A percentile compares a stretch with the other conserved stretches of the same genome.
phyloP scores from a whole-genome alignment of 1,284 basidiomycete genomes.

The Austroboletus novae-zelandiae region DNA sequence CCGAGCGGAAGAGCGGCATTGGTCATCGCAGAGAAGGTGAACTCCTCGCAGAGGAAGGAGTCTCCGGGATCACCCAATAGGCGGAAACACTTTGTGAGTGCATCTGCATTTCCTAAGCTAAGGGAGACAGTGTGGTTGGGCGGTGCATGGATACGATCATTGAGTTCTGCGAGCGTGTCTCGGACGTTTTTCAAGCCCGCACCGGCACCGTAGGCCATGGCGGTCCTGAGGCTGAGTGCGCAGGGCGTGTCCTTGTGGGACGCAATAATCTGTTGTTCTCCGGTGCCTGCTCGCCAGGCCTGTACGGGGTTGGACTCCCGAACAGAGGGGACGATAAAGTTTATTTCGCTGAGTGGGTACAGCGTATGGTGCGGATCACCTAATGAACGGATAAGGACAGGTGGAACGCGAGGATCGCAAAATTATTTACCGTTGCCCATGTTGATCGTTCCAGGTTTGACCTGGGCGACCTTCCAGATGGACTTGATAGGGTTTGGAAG shows the following conservation, averaged over 20 bases:
- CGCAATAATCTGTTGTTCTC: constrained; percentile 27
- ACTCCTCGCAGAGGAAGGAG: constrained; percentile 51
- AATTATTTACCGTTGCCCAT: constrained; percentile 30
- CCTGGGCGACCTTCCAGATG: constrained; percentile 34
- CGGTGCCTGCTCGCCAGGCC: constrained; percentile 24
- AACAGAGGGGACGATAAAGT: constrained; percentile 32
- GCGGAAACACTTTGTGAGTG: constrained; percentile 38
- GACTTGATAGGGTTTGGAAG: constrained; percentile 33
- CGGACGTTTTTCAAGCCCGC: constrained; percentile 29
- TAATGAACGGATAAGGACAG: constrained; percentile 1
- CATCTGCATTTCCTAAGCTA: constrained; percentile 37
- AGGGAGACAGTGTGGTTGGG: constrained; percentile 31
- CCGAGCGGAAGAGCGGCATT: constrained; percentile 41
- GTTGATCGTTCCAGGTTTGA: constrained; percentile 35
- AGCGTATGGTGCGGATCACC: constrained; percentile 31
- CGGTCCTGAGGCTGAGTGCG: constrained; percentile 28
- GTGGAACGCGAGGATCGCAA: not conserved
- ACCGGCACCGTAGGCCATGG: constrained; percentile 31
- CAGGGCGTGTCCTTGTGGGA: constrained; percentile 30
- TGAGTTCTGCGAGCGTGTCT: constrained; percentile 30
- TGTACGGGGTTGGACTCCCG: constrained; percentile 27
- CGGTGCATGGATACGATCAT: constrained; percentile 31
- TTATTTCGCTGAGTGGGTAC: constrained; percentile 30
- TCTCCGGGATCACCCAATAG: constrained; percentile 51
- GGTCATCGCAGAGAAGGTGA: constrained; percentile 44